These are phyloP conservation scores for Tulasnella sp. DNA, from an alignment of 768 basidiomycete genomes.

Conservation along the genomic window DNA sequence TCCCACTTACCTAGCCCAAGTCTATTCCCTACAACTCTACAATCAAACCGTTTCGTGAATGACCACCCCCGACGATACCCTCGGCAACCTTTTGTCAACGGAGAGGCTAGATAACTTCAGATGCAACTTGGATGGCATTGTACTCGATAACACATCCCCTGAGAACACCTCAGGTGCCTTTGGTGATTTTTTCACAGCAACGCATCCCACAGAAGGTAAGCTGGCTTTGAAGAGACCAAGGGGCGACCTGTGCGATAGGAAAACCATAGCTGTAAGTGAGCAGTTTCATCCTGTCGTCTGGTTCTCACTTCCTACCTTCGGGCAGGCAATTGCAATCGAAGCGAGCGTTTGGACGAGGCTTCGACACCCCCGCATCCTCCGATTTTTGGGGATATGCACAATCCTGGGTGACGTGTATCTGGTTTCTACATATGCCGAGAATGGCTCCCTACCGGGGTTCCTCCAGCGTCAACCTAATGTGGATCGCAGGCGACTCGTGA, in stretches of 20 bases:
- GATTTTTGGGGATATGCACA: not conserved
- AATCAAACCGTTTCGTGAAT: too few species aligned
- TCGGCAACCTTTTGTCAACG: too few species aligned
- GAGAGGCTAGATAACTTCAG: not conserved
- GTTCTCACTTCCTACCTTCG: not conserved
- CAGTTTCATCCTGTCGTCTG: not conserved
- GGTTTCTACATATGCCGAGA: not conserved
- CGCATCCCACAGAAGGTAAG: not conserved
- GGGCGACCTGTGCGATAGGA: not conserved
- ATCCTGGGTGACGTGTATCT: not conserved
- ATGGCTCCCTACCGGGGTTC: not conserved
- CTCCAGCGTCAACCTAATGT: not conserved
- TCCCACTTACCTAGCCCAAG: too few species aligned
- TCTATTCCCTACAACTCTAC: too few species aligned
- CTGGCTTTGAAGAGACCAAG: not conserved
- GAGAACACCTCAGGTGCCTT: not conserved
- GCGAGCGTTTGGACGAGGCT: not conserved
- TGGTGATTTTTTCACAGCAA: not conserved
- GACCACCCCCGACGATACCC: too few species aligned
- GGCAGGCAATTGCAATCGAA: not conserved
- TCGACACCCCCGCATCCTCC: not conserved
- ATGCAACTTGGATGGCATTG: not conserved
- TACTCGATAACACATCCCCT: not conserved
- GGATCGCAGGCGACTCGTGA: not conserved
- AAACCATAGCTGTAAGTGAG: not conserved